Percentiles rank a stretch among this genome's conserved stretches.
phyloP scores from a whole-genome alignment of 1,284 basidiomycete species.

The Leccinum huronense region DNA sequence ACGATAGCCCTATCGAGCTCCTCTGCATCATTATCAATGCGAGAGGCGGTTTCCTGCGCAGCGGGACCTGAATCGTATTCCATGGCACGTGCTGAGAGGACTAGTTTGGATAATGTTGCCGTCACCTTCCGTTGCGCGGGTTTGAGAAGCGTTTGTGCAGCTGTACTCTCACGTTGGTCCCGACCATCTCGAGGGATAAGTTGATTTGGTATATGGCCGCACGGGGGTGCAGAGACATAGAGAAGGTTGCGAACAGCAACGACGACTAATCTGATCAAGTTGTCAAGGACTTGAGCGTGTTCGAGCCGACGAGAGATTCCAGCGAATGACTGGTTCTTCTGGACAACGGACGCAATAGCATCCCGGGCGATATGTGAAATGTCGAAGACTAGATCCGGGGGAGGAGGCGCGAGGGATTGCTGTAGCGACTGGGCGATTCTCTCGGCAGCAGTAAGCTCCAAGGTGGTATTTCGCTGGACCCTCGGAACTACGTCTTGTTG shows the following conservation, averaged over 20 bases:
- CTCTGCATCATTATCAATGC: slow-evolving; percentile 73
- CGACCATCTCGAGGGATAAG: slow-evolving; percentile 53
- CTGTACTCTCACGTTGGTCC: slow-evolving; percentile 42
- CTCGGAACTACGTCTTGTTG: slow-evolving; percentile 21
- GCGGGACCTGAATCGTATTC: slow-evolving; percentile 69
- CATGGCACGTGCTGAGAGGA: slow-evolving; percentile 73
- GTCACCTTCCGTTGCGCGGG: slow-evolving; percentile 75
- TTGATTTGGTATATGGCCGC: slow-evolving; percentile 58
- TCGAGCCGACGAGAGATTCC: slow-evolving; percentile 47
- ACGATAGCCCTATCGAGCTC: slow-evolving; percentile 75
- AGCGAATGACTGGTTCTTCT: slow-evolving; percentile 51
- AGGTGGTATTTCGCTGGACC: slow-evolving; percentile 25
- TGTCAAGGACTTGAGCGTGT: slow-evolving; percentile 58
- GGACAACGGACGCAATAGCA: slow-evolving; percentile 62
- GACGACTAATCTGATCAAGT: slow-evolving; percentile 64
- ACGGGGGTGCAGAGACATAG: slow-evolving; percentile 65
- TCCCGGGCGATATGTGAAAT: slow-evolving; percentile 56
- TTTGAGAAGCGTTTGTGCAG: slow-evolving; percentile 61
- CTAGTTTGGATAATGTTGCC: slow-evolving; percentile 72
- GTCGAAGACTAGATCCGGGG: slow-evolving; percentile 57
- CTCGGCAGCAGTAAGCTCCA: slow-evolving; percentile 64
- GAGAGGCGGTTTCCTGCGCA: slow-evolving; percentile 60
- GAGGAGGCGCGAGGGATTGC: slow-evolving; percentile 54
- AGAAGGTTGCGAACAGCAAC: slow-evolving; percentile 69
- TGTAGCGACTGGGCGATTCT: slow-evolving; percentile 65